phyloP scores from a whole-genome alignment of 2,329 filamentous ascomycete species.

The Simplicillium aogashimaense region DNA sequence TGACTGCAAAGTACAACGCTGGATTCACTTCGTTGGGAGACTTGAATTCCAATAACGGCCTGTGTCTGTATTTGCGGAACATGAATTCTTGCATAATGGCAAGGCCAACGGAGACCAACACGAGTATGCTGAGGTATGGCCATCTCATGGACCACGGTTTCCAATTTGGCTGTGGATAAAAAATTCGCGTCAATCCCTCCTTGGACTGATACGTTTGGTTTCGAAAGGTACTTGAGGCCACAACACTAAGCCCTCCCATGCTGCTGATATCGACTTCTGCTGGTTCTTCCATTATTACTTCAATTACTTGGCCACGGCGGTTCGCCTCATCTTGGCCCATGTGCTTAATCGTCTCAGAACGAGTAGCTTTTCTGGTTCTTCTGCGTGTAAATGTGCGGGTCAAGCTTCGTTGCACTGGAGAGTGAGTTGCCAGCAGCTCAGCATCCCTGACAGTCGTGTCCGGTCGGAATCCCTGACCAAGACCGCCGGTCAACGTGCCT shows the following conservation, averaged over 20 bases:
- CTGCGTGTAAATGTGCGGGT: conserved; percentile 31
- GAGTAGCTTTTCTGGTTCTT: conserved; percentile 14
- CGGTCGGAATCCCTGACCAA: conserved; percentile 43
- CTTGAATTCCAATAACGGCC: conserved; percentile 39
- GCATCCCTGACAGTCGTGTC: conserved; percentile 36
- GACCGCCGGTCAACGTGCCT: conserved; percentile 46
- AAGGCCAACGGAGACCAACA: conserved; percentile 42
- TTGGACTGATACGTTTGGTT: conserved; percentile 26
- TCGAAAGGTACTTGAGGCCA: conserved; percentile 16
- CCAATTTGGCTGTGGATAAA: conserved; percentile 57
- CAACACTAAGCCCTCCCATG: conserved; percentile 31
- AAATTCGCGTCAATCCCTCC: conserved; percentile 32
- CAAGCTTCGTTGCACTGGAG: conserved; percentile 22
- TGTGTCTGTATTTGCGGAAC: conserved; percentile 35
- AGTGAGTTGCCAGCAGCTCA: conserved; percentile 33
- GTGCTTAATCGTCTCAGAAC: conserved; percentile 32
- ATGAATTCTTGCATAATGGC: conserved; percentile 44
- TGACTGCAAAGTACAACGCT: conserved; percentile 48
- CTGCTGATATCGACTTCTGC: conserved; percentile 40
- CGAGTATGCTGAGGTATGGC: conserved; percentile 45
- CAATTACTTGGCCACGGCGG: conserved; percentile 46
- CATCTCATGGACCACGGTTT: conserved; percentile 56
- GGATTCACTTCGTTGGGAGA: conserved; percentile 39
- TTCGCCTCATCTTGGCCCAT: conserved; percentile 50
- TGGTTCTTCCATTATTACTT: conserved; percentile 42